Evolutionary conservation across 2,329 filamentous ascomycete genomes (phyloP), one percentile per base, ranked within the genome.

Genomic region (Chaetomiaceae sp.): DNA sequence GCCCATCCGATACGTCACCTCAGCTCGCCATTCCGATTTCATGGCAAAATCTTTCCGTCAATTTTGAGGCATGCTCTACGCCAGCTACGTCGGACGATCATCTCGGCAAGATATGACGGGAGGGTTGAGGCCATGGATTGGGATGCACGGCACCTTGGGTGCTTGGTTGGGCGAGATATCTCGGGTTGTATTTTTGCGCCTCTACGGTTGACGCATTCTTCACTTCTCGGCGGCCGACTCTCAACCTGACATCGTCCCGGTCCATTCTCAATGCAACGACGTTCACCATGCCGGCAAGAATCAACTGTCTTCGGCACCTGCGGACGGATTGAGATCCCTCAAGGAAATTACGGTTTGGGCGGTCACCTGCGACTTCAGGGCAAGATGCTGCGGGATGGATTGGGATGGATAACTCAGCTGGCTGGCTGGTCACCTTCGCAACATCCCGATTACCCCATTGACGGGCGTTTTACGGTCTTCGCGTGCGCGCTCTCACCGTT

Each of bases 1-100:
- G 37, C 54, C n/a, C 38, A 7, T 11, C 48, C 37, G 29, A 50
- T 47, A n/a, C n/a, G n/a, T 46, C 42, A 53, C 43, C 27, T 48
- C 37, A 48, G 54, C 27, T 29, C 20, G 9, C 12, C 14, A 5
- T 38, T 14, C 37, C 33, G 23, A 50, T 51, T 47, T 47, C 31
- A 25, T 7, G n/a, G n/a, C 38, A 31, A 27, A 36, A 12, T 38
- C 22, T 45, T 29, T 15, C 39, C 14, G 25, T 8, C 25, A n/a
- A 14, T 48, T 34, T 42, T 4, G 12, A 27, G 11, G 15, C 31
- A 29, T 31, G 8, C 20, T 49, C 4, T 39, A 15, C 45, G 37
- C 29, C 49, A 56, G 27, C 20, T 48, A 37, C 38, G 44, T 44
- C 29, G 19, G 33, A 34, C 23, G 20, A 39, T 39, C 36, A 40